Base-by-base conservation (phyloP, 2,329 filamentous ascomycete species). In the Basipetospora sp. region DNA sequence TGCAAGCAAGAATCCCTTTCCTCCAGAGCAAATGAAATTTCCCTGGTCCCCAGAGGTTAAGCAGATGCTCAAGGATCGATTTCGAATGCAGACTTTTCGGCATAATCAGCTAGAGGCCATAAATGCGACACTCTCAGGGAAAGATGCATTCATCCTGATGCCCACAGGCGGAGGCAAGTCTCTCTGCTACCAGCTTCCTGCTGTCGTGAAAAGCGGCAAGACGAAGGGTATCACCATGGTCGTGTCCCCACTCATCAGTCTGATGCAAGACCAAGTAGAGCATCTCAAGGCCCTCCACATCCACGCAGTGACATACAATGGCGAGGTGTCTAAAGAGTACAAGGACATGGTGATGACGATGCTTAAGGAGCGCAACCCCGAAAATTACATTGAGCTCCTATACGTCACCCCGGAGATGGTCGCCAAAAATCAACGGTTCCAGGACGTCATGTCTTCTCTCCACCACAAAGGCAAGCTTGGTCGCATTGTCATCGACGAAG, bases 361-460 rank as follows among this genome's bases (percentile, higher is more conserved):
- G 4, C 65, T 93, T 26, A 63, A 68, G 33, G 65, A 74, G 40
- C 57, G 58, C 3, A 68, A 76, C 18, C 80, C 83, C 0, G 83
- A 94, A 42, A 71, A 80, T 39, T 76, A 75, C 43, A 68, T 96
- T 31, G 81, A 94, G 52, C 64, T 98, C 34, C 72, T 98, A 6
- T 98, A 98, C 49, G 80, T 98, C 35, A 98, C 90, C 0, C 90
- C 90, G 1, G 90, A 98, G 59, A 96, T 96, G 88, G 68, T 98
- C 36, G 84, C 69, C 60, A 88, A 87, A 53, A 98, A 79, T 53
- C 55, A 67, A 30, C 61, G 63, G 3, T 81, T 96, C 55, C 62
- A 76, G 41, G 68, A 65, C 36, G 71, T 67, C 3, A 66, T 98
- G 44, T 60, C 72, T 36, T 65, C 63, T 3, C 64, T 98, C n/a